These are phyloP conservation scores for Diaporthe sp. DNA, from an alignment of 2,329 filamentous ascomycete species.

Conservation along the genomic window DNA sequence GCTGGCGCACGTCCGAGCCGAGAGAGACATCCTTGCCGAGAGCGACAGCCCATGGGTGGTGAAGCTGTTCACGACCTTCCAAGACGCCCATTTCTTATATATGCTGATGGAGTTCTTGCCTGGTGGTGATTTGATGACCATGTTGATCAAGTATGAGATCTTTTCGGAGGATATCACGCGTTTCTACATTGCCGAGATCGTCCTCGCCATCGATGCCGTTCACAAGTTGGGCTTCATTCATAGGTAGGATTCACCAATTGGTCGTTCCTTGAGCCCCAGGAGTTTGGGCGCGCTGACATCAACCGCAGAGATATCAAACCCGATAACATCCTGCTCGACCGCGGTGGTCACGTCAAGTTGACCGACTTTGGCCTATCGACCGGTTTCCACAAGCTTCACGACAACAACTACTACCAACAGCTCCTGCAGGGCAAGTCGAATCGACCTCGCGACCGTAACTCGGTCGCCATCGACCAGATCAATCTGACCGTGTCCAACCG, in stretches of 20 bases:
- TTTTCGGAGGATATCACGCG: constrained; percentile 98
- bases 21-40: constrained; percentile 97
- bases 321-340: constrained; percentile 96
- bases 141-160: constrained; percentile 99
- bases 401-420: constrained; percentile 98
- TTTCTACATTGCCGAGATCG: constrained; percentile 99
- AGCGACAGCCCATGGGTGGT: constrained; percentile 99
- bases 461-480: constrained; percentile 96
- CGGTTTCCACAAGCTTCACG: constrained; percentile 96
- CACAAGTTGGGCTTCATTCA: constrained; percentile 99
- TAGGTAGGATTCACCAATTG: constrained; percentile 69
- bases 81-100: constrained; percentile 95
- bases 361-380: constrained; percentile 98
- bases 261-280: background rate
- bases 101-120: constrained; percentile 99
- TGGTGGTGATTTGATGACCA: constrained; percentile 98
- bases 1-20: constrained; percentile 94
- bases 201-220: constrained; percentile 97
- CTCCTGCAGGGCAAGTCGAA: constrained; percentile 84
- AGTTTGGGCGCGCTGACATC: background rate
- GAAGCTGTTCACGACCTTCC: constrained; percentile 98
- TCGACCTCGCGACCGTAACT: constrained; percentile 84
- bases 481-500: constrained; percentile 98
- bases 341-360: constrained; percentile 96
- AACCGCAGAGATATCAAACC: constrained; percentile 91